Percentiles rank a stretch among this genome's conserved stretches.
Conservation (phyloP, 192 early-diverging fungal species). For the Dispira simplex region DNA sequence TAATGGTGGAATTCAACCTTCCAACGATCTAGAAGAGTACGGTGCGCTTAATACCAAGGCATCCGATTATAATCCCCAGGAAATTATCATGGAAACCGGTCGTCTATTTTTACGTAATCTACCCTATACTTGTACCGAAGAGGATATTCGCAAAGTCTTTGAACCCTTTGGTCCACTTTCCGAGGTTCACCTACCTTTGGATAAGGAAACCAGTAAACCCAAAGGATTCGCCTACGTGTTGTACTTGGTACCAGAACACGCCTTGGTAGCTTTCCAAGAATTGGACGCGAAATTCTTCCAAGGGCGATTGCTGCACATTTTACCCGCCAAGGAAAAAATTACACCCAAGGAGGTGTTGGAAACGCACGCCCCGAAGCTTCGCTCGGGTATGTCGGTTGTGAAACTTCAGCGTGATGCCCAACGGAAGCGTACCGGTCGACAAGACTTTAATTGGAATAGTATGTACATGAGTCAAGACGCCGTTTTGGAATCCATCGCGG, state of each 20-base stretch:
- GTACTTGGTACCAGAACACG: slow-evolving; percentile 85
- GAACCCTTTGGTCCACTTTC: slow-evolving; percentile 79
- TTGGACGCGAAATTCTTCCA: slow-evolving; percentile 79
- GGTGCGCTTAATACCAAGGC: slow-evolving; percentile 8
- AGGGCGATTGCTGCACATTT: slow-evolving; percentile 80
- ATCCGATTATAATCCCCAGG: slow-evolving; percentile 24
- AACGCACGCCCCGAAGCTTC: not conserved
- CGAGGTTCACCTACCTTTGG: slow-evolving; percentile 91
- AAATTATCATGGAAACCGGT: slow-evolving; percentile 84
- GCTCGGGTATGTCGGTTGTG: slow-evolving; percentile 33
- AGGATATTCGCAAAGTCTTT: slow-evolving; percentile 73
- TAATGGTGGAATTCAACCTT: too few species aligned
- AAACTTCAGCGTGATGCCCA: slow-evolving; percentile 76
- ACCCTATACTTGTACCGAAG: slow-evolving; percentile 73
- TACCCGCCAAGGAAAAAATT: slow-evolving; percentile 80
- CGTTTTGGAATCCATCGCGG: slow-evolving; percentile 90
- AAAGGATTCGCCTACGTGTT: slow-evolving; percentile 89
- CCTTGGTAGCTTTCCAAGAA: slow-evolving; percentile 68
- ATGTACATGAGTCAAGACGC: slow-evolving; percentile 95
- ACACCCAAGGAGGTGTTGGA: slow-evolving; percentile 26
- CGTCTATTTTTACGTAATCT: slow-evolving; percentile 90
- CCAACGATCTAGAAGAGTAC: too few species aligned
- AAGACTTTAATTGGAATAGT: slow-evolving; percentile 92
- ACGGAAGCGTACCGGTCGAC: slow-evolving; percentile 55
- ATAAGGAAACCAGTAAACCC: slow-evolving; percentile 79